These are phyloP conservation scores for Saturnispora besseyi DNA, from an alignment of 805 yeast species.

Conservation along the genomic window DNA sequence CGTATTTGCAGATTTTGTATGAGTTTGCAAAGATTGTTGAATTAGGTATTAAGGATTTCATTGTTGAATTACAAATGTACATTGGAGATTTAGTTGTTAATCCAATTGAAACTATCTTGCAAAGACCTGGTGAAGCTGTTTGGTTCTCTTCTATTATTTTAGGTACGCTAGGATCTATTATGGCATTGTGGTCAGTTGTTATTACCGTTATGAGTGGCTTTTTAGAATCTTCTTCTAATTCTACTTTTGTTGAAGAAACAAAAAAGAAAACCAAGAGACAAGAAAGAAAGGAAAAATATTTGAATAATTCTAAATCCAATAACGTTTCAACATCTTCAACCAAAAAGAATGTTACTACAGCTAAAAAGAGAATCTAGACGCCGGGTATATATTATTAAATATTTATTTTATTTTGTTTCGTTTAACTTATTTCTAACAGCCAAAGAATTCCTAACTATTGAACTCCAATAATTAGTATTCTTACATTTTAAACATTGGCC, in stretches of 20 bases:
- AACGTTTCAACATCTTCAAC: conserved; percentile 14
- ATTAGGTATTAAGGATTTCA: conserved; percentile 14
- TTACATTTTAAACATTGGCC: conserved; percentile 22
- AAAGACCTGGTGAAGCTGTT: conserved; percentile 43
- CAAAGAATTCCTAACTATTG: conserved; percentile 19
- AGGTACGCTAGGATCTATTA: conserved; percentile 30
- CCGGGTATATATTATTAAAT: neutral
- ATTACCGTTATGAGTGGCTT: conserved; percentile 9
- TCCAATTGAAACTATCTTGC: conserved; percentile 37
- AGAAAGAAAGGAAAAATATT: conserved; percentile 1
- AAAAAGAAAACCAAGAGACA: neutral
- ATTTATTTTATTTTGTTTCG: neutral
- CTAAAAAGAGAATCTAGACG: conserved; percentile 17
- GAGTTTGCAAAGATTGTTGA: conserved; percentile 8
- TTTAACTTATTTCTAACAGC: neutral
- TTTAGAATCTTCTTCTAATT: conserved; percentile 10
- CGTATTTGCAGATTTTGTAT: conserved; percentile 4
- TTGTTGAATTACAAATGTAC: conserved; percentile 16
- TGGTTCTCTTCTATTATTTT: conserved; percentile 37
- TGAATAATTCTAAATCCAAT: neutral
- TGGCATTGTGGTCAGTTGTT: conserved; percentile 36
- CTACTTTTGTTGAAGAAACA: conserved; percentile 2
- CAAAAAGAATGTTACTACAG: conserved; percentile 23
- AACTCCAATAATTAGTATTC: conserved; percentile 23
- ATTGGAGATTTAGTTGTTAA: conserved; percentile 32